Evolutionary conservation across 202 grass and related monocot species (phyloP), one percentile per base, ranked within the genome.

Genomic region (Panicum virgatum): DNA sequence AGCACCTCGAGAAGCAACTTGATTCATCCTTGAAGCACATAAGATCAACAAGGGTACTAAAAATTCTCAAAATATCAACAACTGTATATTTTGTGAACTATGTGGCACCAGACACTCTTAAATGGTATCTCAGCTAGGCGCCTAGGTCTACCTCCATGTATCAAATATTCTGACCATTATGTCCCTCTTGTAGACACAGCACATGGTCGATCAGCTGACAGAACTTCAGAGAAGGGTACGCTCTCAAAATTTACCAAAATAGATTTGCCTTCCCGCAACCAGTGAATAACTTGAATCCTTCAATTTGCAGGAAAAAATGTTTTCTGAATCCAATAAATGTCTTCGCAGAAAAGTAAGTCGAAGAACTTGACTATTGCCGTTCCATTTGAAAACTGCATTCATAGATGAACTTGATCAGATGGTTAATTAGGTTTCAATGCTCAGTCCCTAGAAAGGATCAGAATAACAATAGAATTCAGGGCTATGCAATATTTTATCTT

Each of bases 1-100:
- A 95, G 32, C 66, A 72, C 54, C 96, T 98, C 10, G 96, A 98
- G 89, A 89, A 91, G 62, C 84, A 91, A 56, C 92, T 98, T 44
- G 96, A 95, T 80, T 84, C 78, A 37, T 98, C 96, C 19, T 71
- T 98, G 66, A 98, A 78, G 80, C 90, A 98, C 79, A 88, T 95
- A 77, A 85, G 92, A 88, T 95, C 92, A 50, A 90, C 96, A 46
- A 91, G 92, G 90, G 96, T 98, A 98, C 63, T 25, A 32, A 63
- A 12, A 16, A 1, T 66, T 42, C 36, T 80, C 18, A 32, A 5
- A 68, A 0, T 12, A 27, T 2, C 40, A 79, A 66, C 8, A 22
- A 10, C 2, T 11, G 9, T 38, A 0, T 34, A 23, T 36, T 59
- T 58, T 47, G 7, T 20, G 19, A 60, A 76, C 3, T 61, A 39